phyloP scores from a whole-genome alignment of 2,329 filamentous ascomycete genomes.

The Trichophyton equinum region DNA sequence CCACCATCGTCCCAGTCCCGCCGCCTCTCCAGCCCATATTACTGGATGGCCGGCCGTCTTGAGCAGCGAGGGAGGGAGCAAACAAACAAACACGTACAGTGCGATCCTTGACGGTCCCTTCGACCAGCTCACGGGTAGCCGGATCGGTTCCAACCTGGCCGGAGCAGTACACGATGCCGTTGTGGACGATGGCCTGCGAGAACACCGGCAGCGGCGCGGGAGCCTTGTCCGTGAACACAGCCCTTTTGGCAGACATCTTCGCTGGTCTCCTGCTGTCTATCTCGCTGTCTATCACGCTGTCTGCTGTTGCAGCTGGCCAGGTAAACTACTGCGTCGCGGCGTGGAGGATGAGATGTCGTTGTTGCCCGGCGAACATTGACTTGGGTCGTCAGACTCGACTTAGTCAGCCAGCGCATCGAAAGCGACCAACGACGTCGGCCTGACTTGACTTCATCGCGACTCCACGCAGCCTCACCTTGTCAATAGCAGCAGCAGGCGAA shows the following conservation, averaged over 20 bases:
- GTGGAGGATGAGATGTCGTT: not conserved
- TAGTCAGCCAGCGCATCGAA: not conserved
- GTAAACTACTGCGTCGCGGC: not conserved
- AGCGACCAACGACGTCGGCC: too few relatives aligned
- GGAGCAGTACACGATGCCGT: constrained; percentile 60
- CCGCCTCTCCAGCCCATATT: not conserved
- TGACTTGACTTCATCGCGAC: too few relatives aligned
- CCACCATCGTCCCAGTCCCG: not conserved
- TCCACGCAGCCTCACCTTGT: too few relatives aligned
- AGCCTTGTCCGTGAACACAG: constrained; percentile 4
- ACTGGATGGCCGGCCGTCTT: not conserved
- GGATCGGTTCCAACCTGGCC: constrained; percentile 49
- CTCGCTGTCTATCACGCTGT: not conserved
- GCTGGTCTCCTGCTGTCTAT: not conserved
- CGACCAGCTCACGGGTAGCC: constrained; percentile 40
- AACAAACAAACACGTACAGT: constrained; percentile 5
- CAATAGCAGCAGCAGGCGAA: not conserved
- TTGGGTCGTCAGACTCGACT: not conserved
- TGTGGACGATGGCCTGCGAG: constrained; percentile 49
- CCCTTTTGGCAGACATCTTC: constrained; percentile 7
- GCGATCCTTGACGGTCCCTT: constrained; percentile 31
- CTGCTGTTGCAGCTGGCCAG: not conserved
- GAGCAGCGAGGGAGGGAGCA: not conserved
- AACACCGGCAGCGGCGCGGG: constrained; percentile 35
- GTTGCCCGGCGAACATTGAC: not conserved